phyloP scores from a whole-genome alignment of 1,284 basidiomycete genomes.

The Lentinus polychrous region DNA sequence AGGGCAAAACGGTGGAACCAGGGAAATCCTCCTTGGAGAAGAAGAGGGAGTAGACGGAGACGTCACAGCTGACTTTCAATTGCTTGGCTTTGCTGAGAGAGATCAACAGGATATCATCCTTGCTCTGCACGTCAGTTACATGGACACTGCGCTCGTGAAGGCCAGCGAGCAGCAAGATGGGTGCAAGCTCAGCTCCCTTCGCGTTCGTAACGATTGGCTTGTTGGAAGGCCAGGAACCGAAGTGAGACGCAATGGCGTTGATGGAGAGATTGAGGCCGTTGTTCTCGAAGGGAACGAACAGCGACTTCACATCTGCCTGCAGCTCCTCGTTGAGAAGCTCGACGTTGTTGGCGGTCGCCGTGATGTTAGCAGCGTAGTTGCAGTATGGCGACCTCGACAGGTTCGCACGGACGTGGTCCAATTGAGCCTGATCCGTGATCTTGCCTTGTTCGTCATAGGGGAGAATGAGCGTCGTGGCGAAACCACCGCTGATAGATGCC shows the following conservation, averaged over 20 bases:
- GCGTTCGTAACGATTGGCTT: conserved; percentile 95
- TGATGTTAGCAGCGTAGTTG: conserved; percentile 81
- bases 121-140: conserved; percentile 86
- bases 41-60: conserved; percentile 91
- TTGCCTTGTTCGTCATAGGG: conserved; percentile 58
- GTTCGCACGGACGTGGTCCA: conserved; percentile 66
- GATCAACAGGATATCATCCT: conserved; percentile 89
- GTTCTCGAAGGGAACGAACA: conserved; percentile 79
- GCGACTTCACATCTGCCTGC: conserved; percentile 71
- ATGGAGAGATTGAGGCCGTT: conserved; percentile 41
- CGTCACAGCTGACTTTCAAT: conserved; percentile 94
- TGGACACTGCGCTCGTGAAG: conserved; percentile 89
- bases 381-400: conserved; percentile 64
- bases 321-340: conserved; percentile 68
- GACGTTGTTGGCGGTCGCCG: conserved; percentile 68
- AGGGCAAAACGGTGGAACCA: conserved; percentile 63
- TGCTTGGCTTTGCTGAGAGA: conserved; percentile 92
- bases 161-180: conserved; percentile 88
- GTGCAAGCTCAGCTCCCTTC: conserved; percentile 87
- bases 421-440: conserved; percentile 63
- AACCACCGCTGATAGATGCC: conserved; percentile 82
- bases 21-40: conserved; percentile 78
- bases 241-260: conserved; percentile 76
- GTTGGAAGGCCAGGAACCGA: conserved; percentile 86
- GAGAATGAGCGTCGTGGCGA: conserved; percentile 77